phyloP scores from a whole-genome alignment of 805 yeast species.

The Saturnispora sanitii region DNA sequence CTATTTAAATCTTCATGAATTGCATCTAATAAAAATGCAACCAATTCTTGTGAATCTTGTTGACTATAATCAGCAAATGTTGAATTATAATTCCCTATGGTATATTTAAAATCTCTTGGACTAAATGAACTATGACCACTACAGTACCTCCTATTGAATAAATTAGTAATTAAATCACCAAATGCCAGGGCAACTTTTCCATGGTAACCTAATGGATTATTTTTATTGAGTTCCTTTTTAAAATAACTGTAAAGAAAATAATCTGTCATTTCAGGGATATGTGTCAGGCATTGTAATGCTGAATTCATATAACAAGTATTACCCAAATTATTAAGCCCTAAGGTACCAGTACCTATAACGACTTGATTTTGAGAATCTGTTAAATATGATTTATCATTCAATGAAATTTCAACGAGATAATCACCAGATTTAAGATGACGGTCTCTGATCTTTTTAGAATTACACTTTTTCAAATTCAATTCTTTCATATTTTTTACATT shows the following conservation, averaged over 20 bases:
- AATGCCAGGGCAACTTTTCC: slow-evolving; percentile 78
- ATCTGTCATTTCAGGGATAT: slow-evolving; percentile 70
- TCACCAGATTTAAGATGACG: slow-evolving; percentile 13
- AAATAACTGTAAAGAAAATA: slow-evolving; percentile 60
- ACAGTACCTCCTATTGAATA: slow-evolving; percentile 33
- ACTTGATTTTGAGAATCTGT: slow-evolving; percentile 18
- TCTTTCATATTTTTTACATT: slow-evolving; percentile 13
- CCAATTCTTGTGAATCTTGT: slow-evolving; percentile 90
- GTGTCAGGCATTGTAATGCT: slow-evolving; percentile 81
- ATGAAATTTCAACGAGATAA: slow-evolving; percentile 22
- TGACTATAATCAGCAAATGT: slow-evolving; percentile 76
- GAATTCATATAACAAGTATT: slow-evolving; percentile 94
- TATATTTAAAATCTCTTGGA: slow-evolving; percentile 70
- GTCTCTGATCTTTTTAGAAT: slow-evolving; percentile 4
- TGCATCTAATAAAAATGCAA: slow-evolving; percentile 80
- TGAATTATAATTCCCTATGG: slow-evolving; percentile 69
- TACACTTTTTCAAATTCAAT: slow-evolving; percentile 18
- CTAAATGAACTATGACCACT: slow-evolving; percentile 27
- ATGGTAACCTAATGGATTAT: slow-evolving; percentile 76
- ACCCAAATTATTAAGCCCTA: slow-evolving; percentile 67
- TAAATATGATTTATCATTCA: slow-evolving; percentile 19
- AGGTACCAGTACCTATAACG: slow-evolving; percentile 34
- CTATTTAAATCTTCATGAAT: slow-evolving; percentile 89
- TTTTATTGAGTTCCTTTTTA: slow-evolving; percentile 55
- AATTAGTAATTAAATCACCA: slow-evolving; percentile 52